Percentiles rank a stretch among this genome's conserved stretches.
Conservation (phyloP, 2,329 filamentous ascomycete species). For the Colletotrichum brevisporum region DNA sequence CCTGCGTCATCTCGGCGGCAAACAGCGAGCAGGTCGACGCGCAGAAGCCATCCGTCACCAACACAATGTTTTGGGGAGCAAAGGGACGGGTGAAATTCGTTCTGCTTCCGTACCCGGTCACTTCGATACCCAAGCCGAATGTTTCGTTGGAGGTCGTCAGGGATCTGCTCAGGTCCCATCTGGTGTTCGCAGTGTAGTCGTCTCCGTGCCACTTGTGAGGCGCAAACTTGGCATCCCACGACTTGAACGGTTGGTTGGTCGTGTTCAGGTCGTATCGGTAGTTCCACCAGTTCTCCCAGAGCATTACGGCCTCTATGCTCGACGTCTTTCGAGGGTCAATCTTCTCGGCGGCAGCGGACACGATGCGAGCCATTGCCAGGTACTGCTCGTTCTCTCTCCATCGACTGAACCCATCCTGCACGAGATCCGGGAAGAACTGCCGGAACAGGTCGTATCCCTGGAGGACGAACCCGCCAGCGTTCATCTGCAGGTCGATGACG, state of each 20-base stretch:
- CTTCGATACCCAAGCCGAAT: slow-evolving; percentile 59
- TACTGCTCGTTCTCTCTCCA: slow-evolving; percentile 59
- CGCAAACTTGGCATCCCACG: slow-evolving; percentile 60
- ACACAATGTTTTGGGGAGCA: slow-evolving; percentile 67
- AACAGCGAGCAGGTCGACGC: slow-evolving; percentile 71
- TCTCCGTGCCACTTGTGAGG: slow-evolving; percentile 61
- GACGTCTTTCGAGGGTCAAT: slow-evolving; percentile 60
- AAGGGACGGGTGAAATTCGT: slow-evolving; percentile 67
- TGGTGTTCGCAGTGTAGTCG: slow-evolving; percentile 66
- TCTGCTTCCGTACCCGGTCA: slow-evolving; percentile 64
- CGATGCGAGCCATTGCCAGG: slow-evolving; percentile 58
- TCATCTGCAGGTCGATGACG: slow-evolving; percentile 69
- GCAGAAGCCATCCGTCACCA: slow-evolving; percentile 71
- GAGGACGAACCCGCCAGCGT: slow-evolving; percentile 70
- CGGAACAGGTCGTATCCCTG: slow-evolving; percentile 72
- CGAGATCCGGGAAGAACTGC: slow-evolving; percentile 62
- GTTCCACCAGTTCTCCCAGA: slow-evolving; percentile 64
- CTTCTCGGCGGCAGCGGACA: slow-evolving; percentile 59
- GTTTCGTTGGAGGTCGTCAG: slow-evolving; percentile 55
- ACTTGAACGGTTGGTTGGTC: slow-evolving; percentile 64
- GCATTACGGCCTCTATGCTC: slow-evolving; percentile 49
- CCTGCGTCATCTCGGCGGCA: slow-evolving; percentile 63
- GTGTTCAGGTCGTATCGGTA: slow-evolving; percentile 56
- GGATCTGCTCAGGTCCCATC: slow-evolving; percentile 64
- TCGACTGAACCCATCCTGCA: slow-evolving; percentile 52